Percentiles rank a stretch among this genome's conserved stretches.
Evolutionary conservation across 352 stramenopile species (phyloP).

Genomic region (Chrysophaeum taylorii): DNA sequence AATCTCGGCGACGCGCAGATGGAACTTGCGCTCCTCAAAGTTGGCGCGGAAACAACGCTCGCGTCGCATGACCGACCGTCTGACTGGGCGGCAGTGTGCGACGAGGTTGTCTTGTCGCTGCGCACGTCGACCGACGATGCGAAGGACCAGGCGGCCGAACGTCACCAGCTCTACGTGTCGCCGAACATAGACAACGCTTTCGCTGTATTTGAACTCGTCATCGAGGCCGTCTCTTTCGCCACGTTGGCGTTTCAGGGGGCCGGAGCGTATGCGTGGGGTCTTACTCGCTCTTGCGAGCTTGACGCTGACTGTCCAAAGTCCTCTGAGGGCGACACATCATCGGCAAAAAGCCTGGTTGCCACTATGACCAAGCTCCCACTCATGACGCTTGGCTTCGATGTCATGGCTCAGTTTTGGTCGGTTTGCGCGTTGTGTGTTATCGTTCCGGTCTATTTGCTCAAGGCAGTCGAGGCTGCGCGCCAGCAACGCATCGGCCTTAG

Average conservation of each 20-base stretch:
- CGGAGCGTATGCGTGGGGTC: neutral
- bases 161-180: neutral
- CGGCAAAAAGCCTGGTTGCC: no score
- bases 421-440: neutral
- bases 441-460: neutral
- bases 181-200: slow-evolving; percentile 2
- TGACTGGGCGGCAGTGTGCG: neutral
- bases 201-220: neutral
- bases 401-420: neutral
- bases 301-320: no score
- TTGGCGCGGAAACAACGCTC: neutral
- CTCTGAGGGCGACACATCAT: no score
- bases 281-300: neutral
- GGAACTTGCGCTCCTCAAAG: neutral
- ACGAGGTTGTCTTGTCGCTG: neutral
- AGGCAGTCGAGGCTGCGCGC: neutral
- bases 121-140: neutral
- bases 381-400: neutral
- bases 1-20: neutral
- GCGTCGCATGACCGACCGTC: neutral
- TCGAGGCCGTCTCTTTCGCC: neutral
- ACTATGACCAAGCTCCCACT: neutral
- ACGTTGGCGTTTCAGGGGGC: neutral
- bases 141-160: neutral
- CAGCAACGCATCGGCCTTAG: neutral